phyloP scores from a whole-genome alignment of 257 asterid species.

The Penstemon barbatus region DNA sequence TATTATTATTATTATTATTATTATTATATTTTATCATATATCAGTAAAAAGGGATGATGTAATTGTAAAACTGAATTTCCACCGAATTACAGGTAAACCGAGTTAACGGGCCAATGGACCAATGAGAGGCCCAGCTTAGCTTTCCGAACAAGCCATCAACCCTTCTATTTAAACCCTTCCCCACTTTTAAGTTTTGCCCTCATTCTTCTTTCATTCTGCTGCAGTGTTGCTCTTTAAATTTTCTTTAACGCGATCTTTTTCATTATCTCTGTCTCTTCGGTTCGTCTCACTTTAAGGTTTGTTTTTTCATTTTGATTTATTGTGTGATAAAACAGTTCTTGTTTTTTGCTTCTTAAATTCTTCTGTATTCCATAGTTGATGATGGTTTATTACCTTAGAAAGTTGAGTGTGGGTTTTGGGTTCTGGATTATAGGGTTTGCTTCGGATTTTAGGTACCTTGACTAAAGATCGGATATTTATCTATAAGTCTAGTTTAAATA shows the following conservation, averaged over 20 bases:
- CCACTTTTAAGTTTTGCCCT: background rate
- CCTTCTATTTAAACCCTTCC: slow-evolving; percentile 22
- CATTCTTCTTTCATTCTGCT: no score
- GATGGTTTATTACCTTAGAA: no score
- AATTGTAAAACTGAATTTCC: no score
- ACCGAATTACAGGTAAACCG: no score
- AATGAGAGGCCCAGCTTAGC: slow-evolving; percentile 24
- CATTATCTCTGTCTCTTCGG: slow-evolving; percentile 22
- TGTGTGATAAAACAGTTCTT: background rate
- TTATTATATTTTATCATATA: no score
- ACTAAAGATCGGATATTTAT: no score
- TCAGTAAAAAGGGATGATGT: no score
- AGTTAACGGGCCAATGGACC: slow-evolving; percentile 20
- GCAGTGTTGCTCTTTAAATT: background rate
- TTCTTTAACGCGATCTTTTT: slow-evolving; percentile 20
- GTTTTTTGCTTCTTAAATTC: background rate
- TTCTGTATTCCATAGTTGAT: slow-evolving; percentile 10
- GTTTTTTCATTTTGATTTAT: background rate
- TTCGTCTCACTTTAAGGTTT: slow-evolving; percentile 40
- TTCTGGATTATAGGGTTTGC: slow-evolving; percentile 33
- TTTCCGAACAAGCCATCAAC: slow-evolving; percentile 23
- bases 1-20: no score
- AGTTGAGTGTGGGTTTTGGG: slow-evolving; percentile 8
- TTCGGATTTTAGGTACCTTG: background rate
- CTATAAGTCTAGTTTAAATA: no score